These are phyloP conservation scores for Akebia trifoliata DNA, from an alignment of 164 flowering plant genomes.

Conservation along the genomic window DNA sequence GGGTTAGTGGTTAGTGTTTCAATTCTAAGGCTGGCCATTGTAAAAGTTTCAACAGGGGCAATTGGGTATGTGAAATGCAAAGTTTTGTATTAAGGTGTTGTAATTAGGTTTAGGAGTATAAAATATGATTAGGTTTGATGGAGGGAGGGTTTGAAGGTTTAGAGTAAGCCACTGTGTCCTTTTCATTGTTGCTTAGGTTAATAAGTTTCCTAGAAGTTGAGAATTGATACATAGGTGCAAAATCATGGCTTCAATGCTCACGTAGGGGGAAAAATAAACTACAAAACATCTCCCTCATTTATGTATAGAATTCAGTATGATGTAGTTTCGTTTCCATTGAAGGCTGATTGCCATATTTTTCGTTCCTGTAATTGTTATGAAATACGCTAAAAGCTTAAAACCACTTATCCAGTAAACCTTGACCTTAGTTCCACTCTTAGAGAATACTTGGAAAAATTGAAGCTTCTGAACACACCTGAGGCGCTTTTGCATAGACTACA, in stretches of 20 bases:
- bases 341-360: background rate
- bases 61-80: no score
- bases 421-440: slow-evolving; percentile 76
- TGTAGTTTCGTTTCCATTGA: background rate
- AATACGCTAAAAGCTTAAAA: background rate
- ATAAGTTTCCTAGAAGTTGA: background rate
- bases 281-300: background rate
- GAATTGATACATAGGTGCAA: background rate
- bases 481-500: slow-evolving; percentile 82
- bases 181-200: no score
- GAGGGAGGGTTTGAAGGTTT: no score
- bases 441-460: slow-evolving; percentile 90
- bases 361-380: background rate
- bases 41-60: no score
- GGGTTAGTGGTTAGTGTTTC: no score
- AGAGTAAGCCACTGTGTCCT: no score
- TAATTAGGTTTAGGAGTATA: no score
- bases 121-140: no score
- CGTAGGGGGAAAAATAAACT: background rate
- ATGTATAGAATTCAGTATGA: background rate
- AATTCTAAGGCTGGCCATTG: no score
- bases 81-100: no score
- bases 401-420: slow-evolving; percentile 38
- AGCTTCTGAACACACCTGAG: slow-evolving; percentile 71
- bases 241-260: background rate